These are phyloP conservation scores for Aureobasidium sp. DNA, from an alignment of 2,329 filamentous ascomycete genomes.

Conservation along the genomic window DNA sequence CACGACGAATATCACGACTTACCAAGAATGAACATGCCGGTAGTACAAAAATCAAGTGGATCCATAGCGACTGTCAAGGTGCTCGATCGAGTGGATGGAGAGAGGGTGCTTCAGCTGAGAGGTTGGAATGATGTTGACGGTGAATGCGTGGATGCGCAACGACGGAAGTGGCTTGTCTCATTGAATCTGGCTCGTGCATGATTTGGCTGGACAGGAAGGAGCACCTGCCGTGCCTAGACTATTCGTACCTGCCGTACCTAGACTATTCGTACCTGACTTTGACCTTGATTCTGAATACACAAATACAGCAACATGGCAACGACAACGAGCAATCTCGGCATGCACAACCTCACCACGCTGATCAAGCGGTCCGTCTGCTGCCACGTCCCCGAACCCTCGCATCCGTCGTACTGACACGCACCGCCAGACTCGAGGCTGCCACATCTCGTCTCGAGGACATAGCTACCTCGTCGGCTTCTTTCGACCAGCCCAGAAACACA, in stretches of 20 bases:
- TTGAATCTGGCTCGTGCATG: constrained; percentile 11
- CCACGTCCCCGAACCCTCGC: neutral
- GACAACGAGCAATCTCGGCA: constrained; percentile 44
- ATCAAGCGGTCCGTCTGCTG: constrained; percentile 77
- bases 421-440: constrained; percentile 82
- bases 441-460: constrained; percentile 96
- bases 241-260: neutral
- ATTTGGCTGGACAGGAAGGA: too few relatives aligned
- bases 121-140: neutral
- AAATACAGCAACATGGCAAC: constrained; percentile 16
- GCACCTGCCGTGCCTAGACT: too few relatives aligned
- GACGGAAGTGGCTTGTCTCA: constrained; percentile 12
- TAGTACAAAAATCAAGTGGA: constrained; percentile 49
- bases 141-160: neutral
- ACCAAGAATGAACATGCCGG: constrained; percentile 61
- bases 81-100: neutral
- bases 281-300: too few relatives aligned
- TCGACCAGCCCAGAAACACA: constrained; percentile 38
- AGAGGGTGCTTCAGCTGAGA: neutral
- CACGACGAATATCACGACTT: constrained; percentile 22
- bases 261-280: neutral
- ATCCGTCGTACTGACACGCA: constrained; percentile 39
- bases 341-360: constrained; percentile 94
- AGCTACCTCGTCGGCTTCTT: constrained; percentile 60
- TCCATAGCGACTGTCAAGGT: neutral